Conservation (phyloP, 148 eudicot species). For the Arbutus unedo region DNA sequence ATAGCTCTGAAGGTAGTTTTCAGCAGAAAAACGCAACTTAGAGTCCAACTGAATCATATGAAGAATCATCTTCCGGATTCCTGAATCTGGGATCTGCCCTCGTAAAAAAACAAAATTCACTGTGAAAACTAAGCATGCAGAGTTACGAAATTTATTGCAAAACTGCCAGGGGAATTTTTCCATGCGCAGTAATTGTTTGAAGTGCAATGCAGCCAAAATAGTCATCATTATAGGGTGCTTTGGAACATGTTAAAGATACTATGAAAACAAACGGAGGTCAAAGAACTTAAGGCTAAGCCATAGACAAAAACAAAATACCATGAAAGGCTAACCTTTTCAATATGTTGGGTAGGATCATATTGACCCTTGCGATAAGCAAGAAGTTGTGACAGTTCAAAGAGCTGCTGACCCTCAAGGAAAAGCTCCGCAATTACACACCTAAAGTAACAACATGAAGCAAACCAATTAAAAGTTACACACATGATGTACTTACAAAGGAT, state of each 20-base stretch:
- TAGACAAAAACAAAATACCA: background rate
- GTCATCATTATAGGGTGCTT: background rate
- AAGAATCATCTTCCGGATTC: conserved; percentile 94
- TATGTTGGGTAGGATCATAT: conserved; percentile 89
- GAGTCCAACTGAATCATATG: conserved; percentile 98
- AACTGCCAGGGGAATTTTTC: background rate
- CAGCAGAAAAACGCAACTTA: conserved; percentile 79
- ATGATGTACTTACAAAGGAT: background rate
- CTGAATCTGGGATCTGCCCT: conserved; percentile 86
- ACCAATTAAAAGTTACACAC: background rate
- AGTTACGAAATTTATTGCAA: background rate
- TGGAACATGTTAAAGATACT: background rate
- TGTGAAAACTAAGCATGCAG: background rate
- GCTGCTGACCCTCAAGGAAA: conserved; percentile 93
- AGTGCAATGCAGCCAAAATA: background rate
- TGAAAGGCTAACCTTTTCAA: conserved; percentile 66
- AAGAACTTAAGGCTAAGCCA: background rate
- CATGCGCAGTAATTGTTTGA: background rate
- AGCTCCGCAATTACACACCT: conserved; percentile 99
- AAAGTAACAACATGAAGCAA: conserved; percentile 15
- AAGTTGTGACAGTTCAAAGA: conserved; percentile 27
- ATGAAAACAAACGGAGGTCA: background rate
- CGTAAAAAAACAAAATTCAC: conserved; percentile 9
- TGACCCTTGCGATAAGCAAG: conserved; percentile 97
- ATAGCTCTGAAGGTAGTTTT: conserved; percentile 75